Evolutionary conservation across 768 basidiomycete genomes (phyloP).

Genomic region (Pulveroboletus ravenelii): DNA sequence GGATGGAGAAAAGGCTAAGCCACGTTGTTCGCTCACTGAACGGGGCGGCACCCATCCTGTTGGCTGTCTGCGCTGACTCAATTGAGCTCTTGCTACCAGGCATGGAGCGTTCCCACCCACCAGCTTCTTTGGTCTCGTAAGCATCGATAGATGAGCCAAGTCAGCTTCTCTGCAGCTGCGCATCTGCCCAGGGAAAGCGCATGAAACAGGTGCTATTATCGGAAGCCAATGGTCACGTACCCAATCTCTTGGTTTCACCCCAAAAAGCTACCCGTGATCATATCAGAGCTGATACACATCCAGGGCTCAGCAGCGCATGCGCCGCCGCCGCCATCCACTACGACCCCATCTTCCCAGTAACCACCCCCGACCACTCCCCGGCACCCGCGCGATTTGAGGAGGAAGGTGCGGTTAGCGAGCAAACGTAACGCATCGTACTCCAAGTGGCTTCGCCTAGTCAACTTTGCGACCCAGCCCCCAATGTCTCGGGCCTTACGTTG

Average conservation of each 20-base stretch:
- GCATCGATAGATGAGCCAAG: constrained; percentile 1
- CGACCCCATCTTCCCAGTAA: no score
- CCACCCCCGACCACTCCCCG: not conserved
- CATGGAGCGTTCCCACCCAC: not conserved
- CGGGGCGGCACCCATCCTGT: not conserved
- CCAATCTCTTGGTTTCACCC: constrained; percentile 1
- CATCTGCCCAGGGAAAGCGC: not conserved
- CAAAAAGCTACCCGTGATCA: constrained; percentile 11
- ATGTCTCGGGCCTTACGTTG: constrained; percentile 2
- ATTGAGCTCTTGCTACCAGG: not conserved
- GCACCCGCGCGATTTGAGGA: not conserved
- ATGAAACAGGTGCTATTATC: constrained; percentile 19
- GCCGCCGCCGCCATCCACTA: constrained; percentile 4
- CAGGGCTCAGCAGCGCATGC: constrained; percentile 11
- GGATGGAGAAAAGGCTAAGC: constrained; percentile 18
- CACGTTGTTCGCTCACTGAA: constrained; percentile 16
- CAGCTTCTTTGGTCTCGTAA: constrained; percentile 16
- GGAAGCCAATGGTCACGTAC: constrained; percentile 12
- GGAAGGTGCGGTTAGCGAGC: constrained; percentile 16
- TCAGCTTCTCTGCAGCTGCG: constrained; percentile 8
- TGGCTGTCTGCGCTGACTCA: not conserved
- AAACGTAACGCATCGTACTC: constrained; percentile 4
- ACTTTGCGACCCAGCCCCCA: not conserved
- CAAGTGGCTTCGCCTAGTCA: constrained; percentile 2
- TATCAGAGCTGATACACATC: constrained; percentile 18